Evolutionary conservation across 2,329 filamentous ascomycete species (phyloP).

Genomic region (Epicoccum nigrum): DNA sequence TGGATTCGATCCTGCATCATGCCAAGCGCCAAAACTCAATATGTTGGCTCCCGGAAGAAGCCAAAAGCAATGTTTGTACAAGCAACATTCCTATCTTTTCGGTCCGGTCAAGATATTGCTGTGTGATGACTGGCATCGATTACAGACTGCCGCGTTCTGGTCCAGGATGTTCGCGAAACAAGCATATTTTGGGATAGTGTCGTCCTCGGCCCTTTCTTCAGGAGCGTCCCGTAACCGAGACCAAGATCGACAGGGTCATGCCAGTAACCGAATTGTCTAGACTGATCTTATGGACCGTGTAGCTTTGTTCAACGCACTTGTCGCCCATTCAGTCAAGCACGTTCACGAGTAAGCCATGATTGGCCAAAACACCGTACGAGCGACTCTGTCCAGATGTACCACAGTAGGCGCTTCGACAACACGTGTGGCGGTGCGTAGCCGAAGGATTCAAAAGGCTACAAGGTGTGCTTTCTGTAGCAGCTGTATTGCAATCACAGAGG

Average conservation of each 20-base stretch:
- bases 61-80: no score
- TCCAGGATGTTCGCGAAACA: slow-evolving; percentile 34
- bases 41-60: no score
- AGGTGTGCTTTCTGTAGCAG: background rate
- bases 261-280: slow-evolving; percentile 28
- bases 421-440: slow-evolving; percentile 10
- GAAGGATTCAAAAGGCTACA: background rate
- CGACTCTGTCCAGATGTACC: background rate
- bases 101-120: slow-evolving; percentile 27
- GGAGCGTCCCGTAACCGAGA: slow-evolving; percentile 14
- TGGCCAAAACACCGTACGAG: background rate
- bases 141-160: slow-evolving; percentile 8
- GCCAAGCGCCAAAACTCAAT: no score
- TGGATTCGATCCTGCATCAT: no score
- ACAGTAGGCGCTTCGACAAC: slow-evolving; percentile 6
- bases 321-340: slow-evolving; percentile 21
- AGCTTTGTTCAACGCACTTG: slow-evolving; percentile 29
- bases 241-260: slow-evolving; percentile 28
- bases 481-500: background rate
- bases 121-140: slow-evolving; percentile 2
- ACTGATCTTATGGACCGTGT: slow-evolving; percentile 23
- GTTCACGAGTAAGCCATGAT: slow-evolving; percentile 6
- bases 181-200: slow-evolving; percentile 24
- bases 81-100: background rate
- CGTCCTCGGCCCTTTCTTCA: slow-evolving; percentile 16